Conservation (phyloP, 1,284 basidiomycete genomes). For the Trametes versicolor region DNA sequence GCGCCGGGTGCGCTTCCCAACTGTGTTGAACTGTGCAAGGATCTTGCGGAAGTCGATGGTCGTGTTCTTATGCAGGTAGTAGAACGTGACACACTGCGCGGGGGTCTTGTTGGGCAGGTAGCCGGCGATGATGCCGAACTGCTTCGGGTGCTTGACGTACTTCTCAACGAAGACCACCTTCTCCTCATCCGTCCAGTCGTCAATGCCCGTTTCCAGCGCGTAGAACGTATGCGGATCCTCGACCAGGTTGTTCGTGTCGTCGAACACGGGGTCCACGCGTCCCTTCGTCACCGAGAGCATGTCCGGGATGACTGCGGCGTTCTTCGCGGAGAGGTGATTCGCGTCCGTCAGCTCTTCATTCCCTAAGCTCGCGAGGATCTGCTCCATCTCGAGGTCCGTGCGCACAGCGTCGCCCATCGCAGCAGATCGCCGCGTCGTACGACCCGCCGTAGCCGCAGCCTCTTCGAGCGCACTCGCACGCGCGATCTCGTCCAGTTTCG, state of each 20-base stretch:
- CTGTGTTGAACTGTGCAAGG: constrained; percentile 67
- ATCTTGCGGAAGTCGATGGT: constrained; percentile 86
- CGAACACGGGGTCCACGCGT: constrained; percentile 70
- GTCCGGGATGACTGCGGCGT: constrained; percentile 92
- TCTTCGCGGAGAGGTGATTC: constrained; percentile 84
- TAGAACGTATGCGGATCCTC: constrained; percentile 85
- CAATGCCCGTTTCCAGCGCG: constrained; percentile 71
- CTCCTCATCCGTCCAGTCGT: constrained; percentile 92
- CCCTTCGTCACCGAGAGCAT: constrained; percentile 83
- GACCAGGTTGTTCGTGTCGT: constrained; percentile 88
- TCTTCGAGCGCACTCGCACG: constrained; percentile 53
- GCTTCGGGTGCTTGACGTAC: constrained; percentile 90
- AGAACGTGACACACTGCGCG: constrained; percentile 91
- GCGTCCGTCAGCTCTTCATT: constrained; percentile 95
- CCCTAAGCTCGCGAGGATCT: constrained; percentile 93
- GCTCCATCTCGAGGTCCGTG: constrained; percentile 97
- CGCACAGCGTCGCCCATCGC: constrained; percentile 91
- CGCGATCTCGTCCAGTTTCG: constrained; percentile 62
- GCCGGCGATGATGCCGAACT: constrained; percentile 91
- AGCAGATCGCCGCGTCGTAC: constrained; percentile 80
- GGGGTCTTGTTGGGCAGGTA: constrained; percentile 88
- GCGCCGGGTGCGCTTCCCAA: constrained; percentile 66
- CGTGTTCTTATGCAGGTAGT: constrained; percentile 95
- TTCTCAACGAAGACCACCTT: constrained; percentile 83
- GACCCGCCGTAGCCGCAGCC: constrained; percentile 60